Evolutionary conservation across 2,329 filamentous ascomycete species (phyloP), one percentile per base, ranked within the genome.

Genomic region (Fusarium burgessii): DNA sequence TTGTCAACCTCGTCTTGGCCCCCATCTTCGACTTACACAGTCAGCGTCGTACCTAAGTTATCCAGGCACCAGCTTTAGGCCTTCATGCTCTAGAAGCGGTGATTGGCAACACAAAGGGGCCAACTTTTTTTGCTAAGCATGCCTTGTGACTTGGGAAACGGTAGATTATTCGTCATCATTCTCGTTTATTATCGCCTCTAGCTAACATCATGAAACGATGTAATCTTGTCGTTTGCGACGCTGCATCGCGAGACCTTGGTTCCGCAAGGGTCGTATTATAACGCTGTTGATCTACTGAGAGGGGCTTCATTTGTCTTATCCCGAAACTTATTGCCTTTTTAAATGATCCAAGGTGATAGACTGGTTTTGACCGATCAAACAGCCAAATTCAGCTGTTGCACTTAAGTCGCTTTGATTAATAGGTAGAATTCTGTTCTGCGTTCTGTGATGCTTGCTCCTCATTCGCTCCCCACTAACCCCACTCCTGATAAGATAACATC

Each of bases 11-110:
- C 17, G 29, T 25, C 51, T 32, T 27, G 36, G 60, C 60, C 69
- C 69, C 69, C 69, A 72, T 62, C 45, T 52, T 59, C 32, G 59
- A 68, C 59, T 70, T 72, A 68, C 68, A 71, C 55, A 71, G 69
- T 72, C 58, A 72, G 68, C 69, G 41, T 70, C 46, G 61, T 49
- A 64, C 68, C 46, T 56, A 46, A 46, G 29, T 55, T 55, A 52
- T 68, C 43, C 56, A 72, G 69, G 65, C 69, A 72, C 52, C 68
- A 66, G 65, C 56, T 54, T 68, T 52, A 72, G 64, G 68, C 60
- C 36, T 62, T 57, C 38, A 49, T 56, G 38, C 64, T 61, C 52
- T 56, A 20, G 43, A 58, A 45, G 50, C n/a, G 18, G 52, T 56
- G 68, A 60, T 60, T 69, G 63, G 68, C 68, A 69, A 66, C 64